Conservation (phyloP, 2,329 filamentous ascomycete genomes). For the Aspergillus glaucus region DNA sequence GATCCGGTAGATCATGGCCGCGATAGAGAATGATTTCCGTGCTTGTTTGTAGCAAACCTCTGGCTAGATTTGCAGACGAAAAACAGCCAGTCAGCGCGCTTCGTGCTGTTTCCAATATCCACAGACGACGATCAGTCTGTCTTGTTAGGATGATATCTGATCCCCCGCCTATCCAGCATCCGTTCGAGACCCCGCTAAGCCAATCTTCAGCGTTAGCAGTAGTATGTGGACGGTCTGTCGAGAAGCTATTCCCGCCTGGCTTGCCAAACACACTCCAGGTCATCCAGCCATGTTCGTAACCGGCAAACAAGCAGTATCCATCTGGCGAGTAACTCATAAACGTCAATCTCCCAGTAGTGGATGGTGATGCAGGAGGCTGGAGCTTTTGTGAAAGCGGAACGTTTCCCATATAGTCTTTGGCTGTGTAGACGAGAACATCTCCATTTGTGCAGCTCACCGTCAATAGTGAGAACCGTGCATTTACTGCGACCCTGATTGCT, state of each 20-base stretch:
- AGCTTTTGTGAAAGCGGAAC: conserved; percentile 81
- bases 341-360: conserved; percentile 63
- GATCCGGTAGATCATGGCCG: conserved; percentile 83
- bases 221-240: conserved; percentile 58
- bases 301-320: conserved; percentile 91
- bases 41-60: conserved; percentile 82
- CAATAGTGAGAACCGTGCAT: conserved; percentile 89
- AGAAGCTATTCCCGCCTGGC: conserved; percentile 76
- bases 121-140: conserved; percentile 68
- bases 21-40: conserved; percentile 86
- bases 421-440: conserved; percentile 80
- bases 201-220: conserved; percentile 69
- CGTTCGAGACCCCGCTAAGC: conserved; percentile 71
- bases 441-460: conserved; percentile 78
- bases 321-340: conserved; percentile 85
- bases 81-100: conserved; percentile 92
- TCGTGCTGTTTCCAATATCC: conserved; percentile 84
- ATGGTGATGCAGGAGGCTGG: conserved; percentile 59
- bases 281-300: conserved; percentile 87
- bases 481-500: conserved; percentile 74
- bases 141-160: conserved; percentile 75
- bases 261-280: conserved; percentile 98
- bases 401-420: conserved; percentile 87
- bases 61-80: conserved; percentile 80
- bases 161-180: conserved; percentile 80